phyloP scores from a whole-genome alignment of 352 stramenopile species.

The Pythium oligandrum region DNA sequence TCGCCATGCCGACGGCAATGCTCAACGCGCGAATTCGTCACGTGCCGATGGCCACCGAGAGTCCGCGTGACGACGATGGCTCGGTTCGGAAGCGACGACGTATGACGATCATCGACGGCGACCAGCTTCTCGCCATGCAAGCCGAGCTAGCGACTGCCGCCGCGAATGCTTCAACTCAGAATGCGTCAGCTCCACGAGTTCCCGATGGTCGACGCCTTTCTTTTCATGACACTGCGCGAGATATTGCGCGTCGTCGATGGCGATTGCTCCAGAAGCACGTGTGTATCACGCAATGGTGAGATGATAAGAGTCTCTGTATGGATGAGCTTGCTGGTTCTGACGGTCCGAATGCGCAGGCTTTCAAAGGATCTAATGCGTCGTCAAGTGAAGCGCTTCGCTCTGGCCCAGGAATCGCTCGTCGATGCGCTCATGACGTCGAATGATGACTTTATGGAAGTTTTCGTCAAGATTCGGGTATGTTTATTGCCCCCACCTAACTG shows the following conservation, averaged over 20 bases:
- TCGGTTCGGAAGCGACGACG: slow-evolving; percentile 15
- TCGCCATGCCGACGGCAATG: no score
- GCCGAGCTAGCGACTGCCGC: no score
- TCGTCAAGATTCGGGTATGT: slow-evolving; percentile 34
- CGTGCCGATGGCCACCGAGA: no score
- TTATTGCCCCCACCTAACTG: no score
- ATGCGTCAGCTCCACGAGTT: no score
- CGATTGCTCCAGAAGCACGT: slow-evolving; percentile 57
- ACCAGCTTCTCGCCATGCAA: neutral
- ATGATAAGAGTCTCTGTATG: no score
- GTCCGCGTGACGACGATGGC: neutral
- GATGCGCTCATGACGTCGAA: slow-evolving; percentile 38
- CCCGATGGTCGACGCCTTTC: slow-evolving; percentile 5
- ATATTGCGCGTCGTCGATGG: slow-evolving; percentile 38
- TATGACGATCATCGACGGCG: slow-evolving; percentile 5
- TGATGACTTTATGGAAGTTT: slow-evolving; percentile 45
- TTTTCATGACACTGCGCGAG: slow-evolving; percentile 20
- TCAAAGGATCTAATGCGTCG: slow-evolving; percentile 38
- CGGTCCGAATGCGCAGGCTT: slow-evolving; percentile 21
- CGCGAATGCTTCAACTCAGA: no score
- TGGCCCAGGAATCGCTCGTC: slow-evolving; percentile 45
- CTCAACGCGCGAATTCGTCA: no score
- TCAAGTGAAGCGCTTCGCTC: slow-evolving; percentile 44
- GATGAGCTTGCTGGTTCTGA: no score
- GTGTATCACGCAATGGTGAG: slow-evolving; percentile 58